Evolutionary conservation across 305 asterid genomes (phyloP).

Genomic region (Rubia tinctorum): DNA sequence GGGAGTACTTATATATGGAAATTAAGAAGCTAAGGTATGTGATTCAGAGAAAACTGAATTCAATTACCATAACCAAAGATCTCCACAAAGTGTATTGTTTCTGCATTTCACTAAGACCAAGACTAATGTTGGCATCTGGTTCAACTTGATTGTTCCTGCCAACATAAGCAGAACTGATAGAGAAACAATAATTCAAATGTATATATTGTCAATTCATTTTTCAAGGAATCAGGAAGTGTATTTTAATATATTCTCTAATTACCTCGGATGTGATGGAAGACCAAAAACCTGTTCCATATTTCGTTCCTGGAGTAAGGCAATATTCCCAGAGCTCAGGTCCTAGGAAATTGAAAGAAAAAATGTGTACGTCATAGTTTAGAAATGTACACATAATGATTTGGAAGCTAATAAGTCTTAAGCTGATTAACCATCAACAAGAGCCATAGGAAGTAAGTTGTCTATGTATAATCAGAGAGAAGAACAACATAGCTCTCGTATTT

Average conservation of each 20-base stretch:
- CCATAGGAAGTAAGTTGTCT: background rate
- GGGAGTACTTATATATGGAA: background rate
- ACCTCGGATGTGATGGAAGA: constrained; percentile 34
- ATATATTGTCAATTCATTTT: background rate
- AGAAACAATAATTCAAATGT: constrained; percentile 22
- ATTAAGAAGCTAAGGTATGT: constrained; percentile 5
- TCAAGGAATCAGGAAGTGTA: background rate
- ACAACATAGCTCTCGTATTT: background rate
- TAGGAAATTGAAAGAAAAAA: constrained; percentile 26
- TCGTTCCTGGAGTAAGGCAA: constrained; percentile 37
- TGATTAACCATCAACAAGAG: background rate
- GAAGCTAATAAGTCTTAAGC: background rate
- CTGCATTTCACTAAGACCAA: constrained; percentile 55
- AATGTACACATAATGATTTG: background rate
- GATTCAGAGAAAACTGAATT: background rate
- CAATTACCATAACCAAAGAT: constrained; percentile 55
- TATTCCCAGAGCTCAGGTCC: constrained; percentile 40
- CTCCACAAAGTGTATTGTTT: constrained; percentile 61
- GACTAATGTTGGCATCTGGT: constrained; percentile 27
- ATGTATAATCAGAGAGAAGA: background rate
- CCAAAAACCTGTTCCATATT: constrained; percentile 45
- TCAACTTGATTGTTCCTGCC: constrained; percentile 38
- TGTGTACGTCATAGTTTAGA: background rate
- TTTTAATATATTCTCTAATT: background rate
- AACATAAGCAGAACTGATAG: constrained; percentile 22